Conservation (phyloP, 2,329 filamentous ascomycete genomes). For the Phyllosticta citribraziliensis region DNA sequence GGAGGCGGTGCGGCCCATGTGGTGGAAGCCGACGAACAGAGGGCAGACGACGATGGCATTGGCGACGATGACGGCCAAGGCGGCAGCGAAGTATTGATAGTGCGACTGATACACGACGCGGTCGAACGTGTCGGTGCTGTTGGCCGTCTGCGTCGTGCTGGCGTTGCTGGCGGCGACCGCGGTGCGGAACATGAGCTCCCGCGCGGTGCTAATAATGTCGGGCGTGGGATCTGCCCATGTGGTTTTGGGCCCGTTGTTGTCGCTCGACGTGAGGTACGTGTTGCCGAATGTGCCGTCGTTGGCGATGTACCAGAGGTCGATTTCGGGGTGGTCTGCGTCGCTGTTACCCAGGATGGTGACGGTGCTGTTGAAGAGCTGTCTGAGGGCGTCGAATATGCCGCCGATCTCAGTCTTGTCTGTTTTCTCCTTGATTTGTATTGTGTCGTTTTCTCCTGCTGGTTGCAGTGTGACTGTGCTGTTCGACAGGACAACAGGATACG, state of each 20-base stretch:
- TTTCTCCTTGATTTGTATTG: not conserved
- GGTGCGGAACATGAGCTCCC: not conserved
- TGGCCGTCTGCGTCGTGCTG: not conserved
- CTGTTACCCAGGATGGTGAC: not conserved
- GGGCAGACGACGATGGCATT: conserved; percentile 16
- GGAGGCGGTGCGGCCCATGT: conserved; percentile 19
- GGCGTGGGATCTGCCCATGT: not conserved
- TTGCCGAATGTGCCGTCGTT: not conserved
- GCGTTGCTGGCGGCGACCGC: not conserved
- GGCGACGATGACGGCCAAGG: conserved; percentile 12
- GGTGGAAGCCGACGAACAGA: conserved; percentile 21
- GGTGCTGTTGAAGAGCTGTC: not conserved
- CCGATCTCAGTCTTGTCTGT: not conserved
- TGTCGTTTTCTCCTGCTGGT: not conserved
- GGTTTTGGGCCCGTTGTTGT: not conserved
- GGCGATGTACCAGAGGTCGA: not conserved
- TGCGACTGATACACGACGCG: conserved; percentile 10
- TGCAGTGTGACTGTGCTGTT: conserved; percentile 10
- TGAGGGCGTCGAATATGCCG: not conserved
- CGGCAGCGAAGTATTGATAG: conserved; percentile 10
- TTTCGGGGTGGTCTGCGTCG: not conserved
- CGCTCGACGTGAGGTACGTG: not conserved
- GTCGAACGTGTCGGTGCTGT: not conserved
- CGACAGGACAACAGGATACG: conserved; percentile 10
- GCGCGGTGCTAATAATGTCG: not conserved